phyloP scores from a whole-genome alignment of 164 flowering plant species.

The Cinnamomum chago region DNA sequence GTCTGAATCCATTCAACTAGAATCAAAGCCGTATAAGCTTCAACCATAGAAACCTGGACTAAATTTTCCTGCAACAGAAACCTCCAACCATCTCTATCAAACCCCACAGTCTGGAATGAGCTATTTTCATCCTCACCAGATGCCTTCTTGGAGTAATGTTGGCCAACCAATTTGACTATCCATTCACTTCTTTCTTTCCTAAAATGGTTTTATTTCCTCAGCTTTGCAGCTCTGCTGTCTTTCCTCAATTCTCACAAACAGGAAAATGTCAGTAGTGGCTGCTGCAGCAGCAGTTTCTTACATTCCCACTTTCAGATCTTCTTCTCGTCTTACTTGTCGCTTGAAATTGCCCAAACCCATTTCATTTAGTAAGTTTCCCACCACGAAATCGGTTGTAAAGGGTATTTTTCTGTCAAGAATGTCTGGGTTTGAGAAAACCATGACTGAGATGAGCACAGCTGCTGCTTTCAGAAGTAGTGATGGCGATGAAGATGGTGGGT shows the following conservation, averaged over 20 bases:
- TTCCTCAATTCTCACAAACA: background rate
- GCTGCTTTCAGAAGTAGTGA: slow-evolving; percentile 14
- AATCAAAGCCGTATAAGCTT: no score
- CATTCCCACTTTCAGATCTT: slow-evolving; percentile 1
- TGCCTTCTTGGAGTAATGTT: no score
- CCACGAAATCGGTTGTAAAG: slow-evolving; percentile 6
- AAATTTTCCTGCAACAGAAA: no score
- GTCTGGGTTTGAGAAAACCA: slow-evolving; percentile 10
- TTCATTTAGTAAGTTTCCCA: slow-evolving; percentile 2
- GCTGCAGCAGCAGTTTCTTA: slow-evolving; percentile 2
- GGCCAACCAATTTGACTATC: background rate
- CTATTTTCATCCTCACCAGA: no score
- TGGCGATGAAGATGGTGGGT: slow-evolving; percentile 21
- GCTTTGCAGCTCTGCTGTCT: background rate
- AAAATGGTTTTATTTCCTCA: background rate
- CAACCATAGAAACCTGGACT: no score
- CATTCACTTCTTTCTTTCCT: background rate
- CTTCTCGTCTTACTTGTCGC: slow-evolving; percentile 4
- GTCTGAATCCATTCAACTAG: no score
- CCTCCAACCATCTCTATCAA: no score
- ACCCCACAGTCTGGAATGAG: no score
- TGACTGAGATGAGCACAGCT: slow-evolving; percentile 23
- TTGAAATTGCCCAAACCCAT: slow-evolving; percentile 13
- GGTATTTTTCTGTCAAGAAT: slow-evolving; percentile 8
- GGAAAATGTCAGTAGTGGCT: slow-evolving; percentile 10